Percentiles rank a stretch among this genome's conserved stretches.
phyloP scores from a whole-genome alignment of 257 asterid species.

The Petrea volubilis region DNA sequence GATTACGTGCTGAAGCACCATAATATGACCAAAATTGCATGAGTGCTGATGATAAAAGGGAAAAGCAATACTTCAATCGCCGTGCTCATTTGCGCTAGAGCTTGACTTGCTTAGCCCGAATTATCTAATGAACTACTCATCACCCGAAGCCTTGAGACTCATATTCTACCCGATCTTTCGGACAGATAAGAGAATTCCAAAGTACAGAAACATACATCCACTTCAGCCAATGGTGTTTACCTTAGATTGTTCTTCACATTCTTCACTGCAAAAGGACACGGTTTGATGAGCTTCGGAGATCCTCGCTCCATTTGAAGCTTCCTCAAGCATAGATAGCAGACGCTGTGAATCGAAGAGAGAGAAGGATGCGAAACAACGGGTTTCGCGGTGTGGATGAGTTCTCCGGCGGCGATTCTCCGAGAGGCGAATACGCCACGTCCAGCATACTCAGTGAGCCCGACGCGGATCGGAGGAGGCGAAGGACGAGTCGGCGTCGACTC shows the following conservation, averaged over 20 bases:
- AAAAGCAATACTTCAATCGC: not conserved
- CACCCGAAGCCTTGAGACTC: not conserved
- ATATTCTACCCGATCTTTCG: not conserved
- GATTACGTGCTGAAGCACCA: not conserved
- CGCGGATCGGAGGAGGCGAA: constrained; percentile 57
- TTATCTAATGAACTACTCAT: not conserved
- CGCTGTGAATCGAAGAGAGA: constrained; percentile 42
- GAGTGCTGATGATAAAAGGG: not conserved
- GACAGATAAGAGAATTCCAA: not conserved
- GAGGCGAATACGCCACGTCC: constrained; percentile 83
- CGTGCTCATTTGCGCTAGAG: not conserved
- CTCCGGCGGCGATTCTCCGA: constrained; percentile 60
- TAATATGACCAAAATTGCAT: not conserved
- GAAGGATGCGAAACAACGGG: constrained; percentile 68
- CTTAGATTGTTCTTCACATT: constrained; percentile 53
- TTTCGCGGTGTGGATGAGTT: constrained; percentile 71
- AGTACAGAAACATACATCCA: not conserved
- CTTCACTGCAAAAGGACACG: constrained; percentile 52
- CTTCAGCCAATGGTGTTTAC: constrained; percentile 13
- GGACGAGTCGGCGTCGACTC: constrained; percentile 19
- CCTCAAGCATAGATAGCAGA: constrained; percentile 71
- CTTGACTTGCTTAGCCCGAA: not conserved
- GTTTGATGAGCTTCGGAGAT: constrained; percentile 13
- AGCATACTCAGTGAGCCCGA: constrained; percentile 45
- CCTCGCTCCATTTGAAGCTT: constrained; percentile 29